A percentile compares a stretch with the other conserved stretches of the same genome.
phyloP scores from a whole-genome alignment of 768 basidiomycete genomes.

The Boletus sp. region DNA sequence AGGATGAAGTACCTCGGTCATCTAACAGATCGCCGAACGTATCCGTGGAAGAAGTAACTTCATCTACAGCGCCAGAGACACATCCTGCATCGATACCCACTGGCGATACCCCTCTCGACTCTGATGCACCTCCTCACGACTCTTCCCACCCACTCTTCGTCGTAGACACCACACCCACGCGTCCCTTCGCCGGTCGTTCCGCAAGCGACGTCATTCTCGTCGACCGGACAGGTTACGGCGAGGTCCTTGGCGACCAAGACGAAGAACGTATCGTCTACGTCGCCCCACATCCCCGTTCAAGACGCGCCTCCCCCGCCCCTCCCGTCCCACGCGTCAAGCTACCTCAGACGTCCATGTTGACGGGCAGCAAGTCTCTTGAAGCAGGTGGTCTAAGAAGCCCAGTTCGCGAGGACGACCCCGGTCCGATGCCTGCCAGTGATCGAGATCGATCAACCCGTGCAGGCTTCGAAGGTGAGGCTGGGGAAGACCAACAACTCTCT shows the following conservation, averaged over 20 bases:
- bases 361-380: slow-evolving; percentile 12
- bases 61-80: neutral
- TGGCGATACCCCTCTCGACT: neutral
- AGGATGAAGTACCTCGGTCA: neutral
- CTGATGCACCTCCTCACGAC: neutral
- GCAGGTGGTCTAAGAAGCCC: neutral
- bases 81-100: neutral
- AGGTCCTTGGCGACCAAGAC: slow-evolving; percentile 18
- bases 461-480: neutral
- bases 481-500: slow-evolving; percentile 14
- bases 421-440: neutral
- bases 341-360: slow-evolving; percentile 26
- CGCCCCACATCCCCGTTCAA: slow-evolving; percentile 62
- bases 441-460: no score
- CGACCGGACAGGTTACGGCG: slow-evolving; percentile 16
- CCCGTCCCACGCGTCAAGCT: slow-evolving; percentile 13
- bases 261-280: slow-evolving; percentile 71
- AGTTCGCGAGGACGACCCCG: slow-evolving; percentile 8
- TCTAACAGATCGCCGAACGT: neutral
- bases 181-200: neutral
- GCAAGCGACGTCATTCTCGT: slow-evolving; percentile 24
- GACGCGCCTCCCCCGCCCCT: slow-evolving; percentile 11
- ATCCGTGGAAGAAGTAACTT: neutral
- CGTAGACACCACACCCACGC: slow-evolving; percentile 40
- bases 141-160: slow-evolving; percentile 22